Base-by-base conservation (phyloP, 441 rosid species). In the Mallotus repandus region DNA sequence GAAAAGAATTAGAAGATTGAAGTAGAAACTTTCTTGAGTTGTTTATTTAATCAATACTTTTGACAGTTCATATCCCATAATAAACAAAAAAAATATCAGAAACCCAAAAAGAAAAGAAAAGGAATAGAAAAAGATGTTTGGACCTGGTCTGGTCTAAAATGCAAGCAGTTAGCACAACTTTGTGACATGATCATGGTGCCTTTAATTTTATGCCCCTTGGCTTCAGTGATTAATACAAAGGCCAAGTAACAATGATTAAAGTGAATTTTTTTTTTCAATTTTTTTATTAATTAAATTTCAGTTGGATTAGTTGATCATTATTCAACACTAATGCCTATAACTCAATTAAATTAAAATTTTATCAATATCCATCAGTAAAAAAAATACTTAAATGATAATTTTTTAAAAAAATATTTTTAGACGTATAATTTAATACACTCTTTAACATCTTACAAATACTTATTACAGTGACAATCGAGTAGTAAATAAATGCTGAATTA, bases 41-140 rank as follows among this genome's bases (percentile, higher is more conserved):
- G 15, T 59, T 75, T 77, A 32, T 72, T 78, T 55, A 72, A 21
- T 66, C 46, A 60, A 45, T 41, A 48, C 57, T 62, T 65, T 70
- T 76, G 84, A 75, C 86, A 84, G 87, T 80, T 82, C 86, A 84
- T 50, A 56, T 35, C 69, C 4, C 35, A 49, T 48, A 8, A 25
- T 15, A 63, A 57, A 64, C 64, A 61, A 46, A 46, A 8, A 60
- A 43, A 25, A 66, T 19, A 15, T 43, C 41, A 78, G 6, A 21
- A 19, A 22, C 55, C 21, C 46, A 2, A 35, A 49, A 41, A 74
- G 22, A 16, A 53, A 70, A 57, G 62, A 21, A 38, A 70, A 35
- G 64, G 50, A 59, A 74, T 18, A 55, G 48, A 63, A 16, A 56
- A 54, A 63, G 68, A 32, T 63, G 69, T 72, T 56, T 67, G 54